Evolutionary conservation across 1,284 basidiomycete species (phyloP).

Genomic region (Stygiomarasmius scandens): DNA sequence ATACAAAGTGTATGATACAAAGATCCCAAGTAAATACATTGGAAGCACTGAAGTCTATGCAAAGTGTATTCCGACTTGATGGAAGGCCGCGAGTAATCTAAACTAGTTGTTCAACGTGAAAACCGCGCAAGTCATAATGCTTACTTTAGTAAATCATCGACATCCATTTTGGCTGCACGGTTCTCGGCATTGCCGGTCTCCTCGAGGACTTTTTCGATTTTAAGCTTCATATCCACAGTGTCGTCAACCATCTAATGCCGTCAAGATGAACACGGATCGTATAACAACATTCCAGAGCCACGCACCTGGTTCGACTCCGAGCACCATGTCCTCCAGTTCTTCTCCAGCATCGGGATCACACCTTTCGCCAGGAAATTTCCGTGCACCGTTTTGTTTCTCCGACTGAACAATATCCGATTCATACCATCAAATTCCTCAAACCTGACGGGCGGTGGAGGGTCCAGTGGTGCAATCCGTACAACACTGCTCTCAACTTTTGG

Average conservation of each 20-base stretch:
- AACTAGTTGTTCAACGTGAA: not conserved
- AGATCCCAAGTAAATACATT: not conserved
- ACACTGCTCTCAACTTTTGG: constrained; percentile 95
- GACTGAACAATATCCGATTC: constrained; percentile 79
- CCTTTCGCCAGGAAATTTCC: constrained; percentile 92
- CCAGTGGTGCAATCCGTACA: constrained; percentile 87
- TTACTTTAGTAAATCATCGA: constrained; percentile 82
- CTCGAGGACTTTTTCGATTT: constrained; percentile 78
- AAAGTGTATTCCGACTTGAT: constrained; percentile 83
- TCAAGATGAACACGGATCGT: not conserved
- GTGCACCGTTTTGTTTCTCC: constrained; percentile 90
- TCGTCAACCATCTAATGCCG: constrained; percentile 70
- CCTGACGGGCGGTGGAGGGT: constrained; percentile 93
- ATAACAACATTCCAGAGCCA: constrained; percentile 12
- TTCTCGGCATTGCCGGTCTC: constrained; percentile 69
- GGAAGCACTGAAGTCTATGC: constrained; percentile 38
- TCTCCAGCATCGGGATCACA: constrained; percentile 92
- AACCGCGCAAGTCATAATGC: constrained; percentile 21
- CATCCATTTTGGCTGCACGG: constrained; percentile 83
- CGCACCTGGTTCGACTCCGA: constrained; percentile 77
- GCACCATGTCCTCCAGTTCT: constrained; percentile 95
- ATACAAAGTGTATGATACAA: not conserved
- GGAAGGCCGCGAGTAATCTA: constrained; percentile 77
- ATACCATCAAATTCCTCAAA: constrained; percentile 99
- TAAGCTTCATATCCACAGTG: constrained; percentile 67